Evolutionary conservation across 2,329 filamentous ascomycete species (phyloP).

Genomic region (Aspergillus sp.): DNA sequence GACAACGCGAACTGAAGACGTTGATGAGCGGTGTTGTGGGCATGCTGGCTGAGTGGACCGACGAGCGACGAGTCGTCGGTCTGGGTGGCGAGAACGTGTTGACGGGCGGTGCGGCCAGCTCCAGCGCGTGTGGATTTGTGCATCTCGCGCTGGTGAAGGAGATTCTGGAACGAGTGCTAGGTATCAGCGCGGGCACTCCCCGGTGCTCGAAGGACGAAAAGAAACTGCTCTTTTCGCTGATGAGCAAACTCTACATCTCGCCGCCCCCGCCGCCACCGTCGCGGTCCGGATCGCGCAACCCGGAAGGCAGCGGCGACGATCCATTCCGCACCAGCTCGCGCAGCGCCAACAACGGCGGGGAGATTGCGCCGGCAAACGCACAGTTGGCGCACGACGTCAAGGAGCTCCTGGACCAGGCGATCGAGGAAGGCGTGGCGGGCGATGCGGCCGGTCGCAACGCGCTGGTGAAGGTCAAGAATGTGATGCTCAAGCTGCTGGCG

Average conservation of each 20-base stretch:
- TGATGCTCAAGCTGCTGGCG: slow-evolving; percentile 34
- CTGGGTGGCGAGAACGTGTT: slow-evolving; percentile 44
- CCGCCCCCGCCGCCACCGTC: slow-evolving; percentile 52
- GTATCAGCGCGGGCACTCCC: slow-evolving; percentile 29
- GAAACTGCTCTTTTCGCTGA: slow-evolving; percentile 67
- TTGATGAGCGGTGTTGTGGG: slow-evolving; percentile 71
- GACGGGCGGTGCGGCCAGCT: slow-evolving; percentile 46
- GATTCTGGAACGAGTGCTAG: slow-evolving; percentile 65
- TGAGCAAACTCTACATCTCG: slow-evolving; percentile 69
- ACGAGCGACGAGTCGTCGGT: slow-evolving; percentile 68
- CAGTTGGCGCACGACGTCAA: slow-evolving; percentile 47
- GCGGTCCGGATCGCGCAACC: slow-evolving; percentile 29
- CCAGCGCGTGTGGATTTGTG: slow-evolving; percentile 59
- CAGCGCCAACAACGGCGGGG: slow-evolving; percentile 36
- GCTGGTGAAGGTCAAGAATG: slow-evolving; percentile 40
- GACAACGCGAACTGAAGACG: slow-evolving; percentile 46
- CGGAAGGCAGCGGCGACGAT: slow-evolving; percentile 60
- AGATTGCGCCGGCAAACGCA: slow-evolving; percentile 44
- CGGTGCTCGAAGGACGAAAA: slow-evolving; percentile 61
- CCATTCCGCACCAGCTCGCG: slow-evolving; percentile 43
- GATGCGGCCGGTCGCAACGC: slow-evolving; percentile 39
- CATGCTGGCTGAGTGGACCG: slow-evolving; percentile 83
- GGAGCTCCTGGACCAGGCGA: slow-evolving; percentile 51
- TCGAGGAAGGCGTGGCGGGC: slow-evolving; percentile 38
- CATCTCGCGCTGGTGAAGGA: slow-evolving; percentile 72